Evolutionary conservation across 306 rosid species (phyloP).

Genomic region (Fragaria nilgerrensis): DNA sequence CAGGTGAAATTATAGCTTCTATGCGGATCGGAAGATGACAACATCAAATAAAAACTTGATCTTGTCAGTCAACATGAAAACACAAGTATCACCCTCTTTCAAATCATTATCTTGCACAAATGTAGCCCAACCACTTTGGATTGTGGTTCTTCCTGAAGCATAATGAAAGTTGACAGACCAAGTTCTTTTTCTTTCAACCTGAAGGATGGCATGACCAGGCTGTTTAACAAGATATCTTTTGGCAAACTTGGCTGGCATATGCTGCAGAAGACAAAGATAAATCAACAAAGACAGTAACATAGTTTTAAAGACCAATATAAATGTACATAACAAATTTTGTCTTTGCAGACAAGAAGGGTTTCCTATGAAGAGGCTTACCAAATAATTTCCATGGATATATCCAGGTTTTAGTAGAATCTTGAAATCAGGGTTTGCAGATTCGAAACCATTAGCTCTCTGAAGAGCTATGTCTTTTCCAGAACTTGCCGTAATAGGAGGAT

Average conservation of each 20-base stretch:
- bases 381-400: background rate
- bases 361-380: background rate
- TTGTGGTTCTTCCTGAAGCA: background rate
- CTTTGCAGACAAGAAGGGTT: background rate
- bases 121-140: slow-evolving; percentile 34
- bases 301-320: background rate
- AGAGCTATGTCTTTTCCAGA: background rate
- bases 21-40: background rate
- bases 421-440: background rate
- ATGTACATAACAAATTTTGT: background rate
- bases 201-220: background rate
- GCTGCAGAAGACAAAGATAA: background rate
- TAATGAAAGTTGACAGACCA: background rate
- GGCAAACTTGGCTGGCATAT: background rate
- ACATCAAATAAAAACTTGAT: slow-evolving; percentile 16
- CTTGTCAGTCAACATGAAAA: slow-evolving; percentile 11
- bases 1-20: background rate
- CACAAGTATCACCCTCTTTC: slow-evolving; percentile 30
- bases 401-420: background rate
- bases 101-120: slow-evolving; percentile 27
- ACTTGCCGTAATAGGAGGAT: background rate
- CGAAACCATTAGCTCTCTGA: background rate
- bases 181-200: background rate
- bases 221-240: background rate
- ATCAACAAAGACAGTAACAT: background rate